Evolutionary conservation across 208 protist genomes (phyloP).

Genomic region (Trypanosoma grayi): DNA sequence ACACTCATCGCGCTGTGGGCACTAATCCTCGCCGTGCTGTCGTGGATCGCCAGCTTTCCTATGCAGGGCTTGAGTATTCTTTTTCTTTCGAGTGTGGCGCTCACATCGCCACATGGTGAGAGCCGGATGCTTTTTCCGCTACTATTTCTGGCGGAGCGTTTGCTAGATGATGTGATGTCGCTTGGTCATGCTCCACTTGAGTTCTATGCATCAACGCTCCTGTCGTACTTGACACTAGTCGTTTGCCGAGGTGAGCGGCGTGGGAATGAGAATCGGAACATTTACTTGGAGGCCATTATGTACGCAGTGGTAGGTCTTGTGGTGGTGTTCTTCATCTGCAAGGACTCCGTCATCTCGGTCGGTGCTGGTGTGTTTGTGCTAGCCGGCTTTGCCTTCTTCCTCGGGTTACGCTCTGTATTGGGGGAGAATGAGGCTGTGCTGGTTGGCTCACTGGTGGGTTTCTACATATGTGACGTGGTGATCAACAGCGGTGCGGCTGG

Average conservation of each 20-base stretch:
- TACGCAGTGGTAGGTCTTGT: constrained; percentile 44
- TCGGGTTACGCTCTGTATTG: constrained; percentile 44
- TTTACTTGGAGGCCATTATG: constrained; percentile 32
- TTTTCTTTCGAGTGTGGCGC: constrained; percentile 42
- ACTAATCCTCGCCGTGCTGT: constrained; percentile 42
- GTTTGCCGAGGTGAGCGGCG: constrained; percentile 30
- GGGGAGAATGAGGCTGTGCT: constrained; percentile 82
- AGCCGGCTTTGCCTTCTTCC: constrained; percentile 59
- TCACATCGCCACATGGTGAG: constrained; percentile 71
- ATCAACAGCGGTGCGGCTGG: constrained; percentile 64
- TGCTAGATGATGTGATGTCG: constrained; percentile 50
- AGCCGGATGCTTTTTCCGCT: constrained; percentile 76
- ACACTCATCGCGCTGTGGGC: constrained; percentile 72
- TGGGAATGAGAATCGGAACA: constrained; percentile 39
- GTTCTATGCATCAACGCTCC: constrained; percentile 80
- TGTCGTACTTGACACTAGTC: constrained; percentile 72
- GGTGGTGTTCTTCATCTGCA: constrained; percentile 55
- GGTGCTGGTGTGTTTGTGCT: constrained; percentile 65
- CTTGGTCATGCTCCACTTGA: constrained; percentile 48
- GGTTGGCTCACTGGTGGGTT: constrained; percentile 66
- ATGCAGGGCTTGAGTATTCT: constrained; percentile 54
- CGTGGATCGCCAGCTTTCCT: constrained; percentile 36
- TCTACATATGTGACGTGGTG: constrained; percentile 73
- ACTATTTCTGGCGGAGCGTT: constrained; percentile 72
- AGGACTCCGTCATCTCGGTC: constrained; percentile 61